Conservation (phyloP, 306 rosid genomes). For the Myrica gale region DNA sequence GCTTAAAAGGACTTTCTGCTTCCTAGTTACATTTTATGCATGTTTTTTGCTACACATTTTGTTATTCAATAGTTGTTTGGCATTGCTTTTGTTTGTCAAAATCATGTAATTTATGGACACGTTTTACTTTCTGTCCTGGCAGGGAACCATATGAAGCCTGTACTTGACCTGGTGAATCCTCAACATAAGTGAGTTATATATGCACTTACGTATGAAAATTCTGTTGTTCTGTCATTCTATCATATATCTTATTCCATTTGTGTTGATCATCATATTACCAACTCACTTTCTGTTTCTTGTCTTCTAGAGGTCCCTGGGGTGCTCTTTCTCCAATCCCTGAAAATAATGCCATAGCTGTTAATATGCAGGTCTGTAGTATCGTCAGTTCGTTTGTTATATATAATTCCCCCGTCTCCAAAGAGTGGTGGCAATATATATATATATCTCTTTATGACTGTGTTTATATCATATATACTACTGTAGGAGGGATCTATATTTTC, state of each 20-base stretch:
- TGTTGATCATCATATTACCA: neutral
- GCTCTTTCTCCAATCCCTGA: slow-evolving; percentile 96
- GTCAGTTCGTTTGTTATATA: slow-evolving; percentile 7
- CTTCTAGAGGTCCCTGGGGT: slow-evolving; percentile 96
- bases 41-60: neutral
- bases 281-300: slow-evolving; percentile 28
- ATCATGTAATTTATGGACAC: too few relatives aligned
- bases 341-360: slow-evolving; percentile 83
- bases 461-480: slow-evolving; percentile 28
- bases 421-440: neutral
- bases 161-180: slow-evolving; percentile 73
- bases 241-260: neutral
- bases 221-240: neutral
- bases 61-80: neutral
- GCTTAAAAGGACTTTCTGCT: neutral
- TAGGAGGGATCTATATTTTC: slow-evolving; percentile 81
- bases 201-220: neutral
- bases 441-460: slow-evolving; percentile 17
- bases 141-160: slow-evolving; percentile 68
- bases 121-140: slow-evolving; percentile 20
- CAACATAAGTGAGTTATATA: slow-evolving; percentile 75
- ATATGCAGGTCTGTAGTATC: slow-evolving; percentile 49
- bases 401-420: neutral
- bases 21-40: neutral
- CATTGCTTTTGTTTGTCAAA: neutral